These are phyloP conservation scores for Beauveria scarabaeidicola DNA, from an alignment of 2,329 filamentous ascomycete species.

Conservation along the genomic window DNA sequence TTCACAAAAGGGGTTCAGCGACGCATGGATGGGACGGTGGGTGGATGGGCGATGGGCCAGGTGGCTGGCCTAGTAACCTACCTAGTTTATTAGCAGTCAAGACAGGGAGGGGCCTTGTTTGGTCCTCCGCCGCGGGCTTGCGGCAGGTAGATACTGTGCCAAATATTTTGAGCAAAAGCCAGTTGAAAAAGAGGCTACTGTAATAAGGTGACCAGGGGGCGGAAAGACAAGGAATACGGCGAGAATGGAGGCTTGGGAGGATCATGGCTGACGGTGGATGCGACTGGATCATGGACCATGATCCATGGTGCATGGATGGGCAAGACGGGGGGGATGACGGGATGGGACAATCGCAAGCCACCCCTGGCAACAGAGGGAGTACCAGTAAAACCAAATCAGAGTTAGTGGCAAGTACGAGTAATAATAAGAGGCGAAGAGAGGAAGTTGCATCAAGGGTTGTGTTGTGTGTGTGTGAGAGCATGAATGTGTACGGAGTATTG, in stretches of 20 bases:
- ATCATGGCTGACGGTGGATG: not conserved
- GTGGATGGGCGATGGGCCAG: not conserved
- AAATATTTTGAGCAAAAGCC: not conserved
- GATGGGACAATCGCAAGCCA: slow-evolving; percentile 7
- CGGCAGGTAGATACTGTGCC: not conserved
- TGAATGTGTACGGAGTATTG: too few relatives aligned
- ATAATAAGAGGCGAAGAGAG: too few relatives aligned
- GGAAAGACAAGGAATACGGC: not conserved
- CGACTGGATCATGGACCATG: not conserved
- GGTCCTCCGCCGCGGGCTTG: not conserved
- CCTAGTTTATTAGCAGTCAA: not conserved
- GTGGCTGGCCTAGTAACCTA: not conserved
- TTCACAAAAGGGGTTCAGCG: slow-evolving; percentile 10
- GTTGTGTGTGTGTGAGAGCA: too few relatives aligned
- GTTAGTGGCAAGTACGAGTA: too few relatives aligned
- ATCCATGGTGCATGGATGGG: not conserved
- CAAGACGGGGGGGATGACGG: not conserved
- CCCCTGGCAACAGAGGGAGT: not conserved
- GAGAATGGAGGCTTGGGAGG: not conserved
- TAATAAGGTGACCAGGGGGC: not conserved
- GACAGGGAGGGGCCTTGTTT: not conserved
- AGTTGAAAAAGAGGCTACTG: not conserved
- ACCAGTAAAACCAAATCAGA: too few relatives aligned
- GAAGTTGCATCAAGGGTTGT: too few relatives aligned
- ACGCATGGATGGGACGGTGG: slow-evolving; percentile 1